A percentile compares a stretch with the other conserved stretches of the same genome.
Evolutionary conservation across 1,284 basidiomycete genomes (phyloP).

Genomic region (Boletus austroedulis): DNA sequence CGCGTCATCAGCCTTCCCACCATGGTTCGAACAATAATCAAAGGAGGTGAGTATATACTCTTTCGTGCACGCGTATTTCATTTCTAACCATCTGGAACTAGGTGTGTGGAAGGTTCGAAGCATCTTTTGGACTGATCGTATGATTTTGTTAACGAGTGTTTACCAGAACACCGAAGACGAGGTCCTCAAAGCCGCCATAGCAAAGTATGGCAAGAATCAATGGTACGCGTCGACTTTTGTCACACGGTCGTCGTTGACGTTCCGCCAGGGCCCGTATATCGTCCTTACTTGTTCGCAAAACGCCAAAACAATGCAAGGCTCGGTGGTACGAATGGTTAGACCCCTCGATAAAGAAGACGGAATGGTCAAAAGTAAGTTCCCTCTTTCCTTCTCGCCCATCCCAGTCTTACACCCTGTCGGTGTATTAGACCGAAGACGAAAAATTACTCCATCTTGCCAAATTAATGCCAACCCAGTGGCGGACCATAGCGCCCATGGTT

Average conservation of each 20-base stretch:
- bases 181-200: constrained; percentile 95
- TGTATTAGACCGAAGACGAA: constrained; percentile 85
- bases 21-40: constrained; percentile 91
- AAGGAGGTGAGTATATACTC: constrained; percentile 64
- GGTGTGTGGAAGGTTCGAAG: constrained; percentile 68
- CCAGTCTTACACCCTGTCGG: constrained; percentile 1
- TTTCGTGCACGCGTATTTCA: neutral
- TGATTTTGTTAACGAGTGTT: constrained; percentile 10
- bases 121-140: constrained; percentile 11
- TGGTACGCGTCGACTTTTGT: constrained; percentile 50
- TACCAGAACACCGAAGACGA: constrained; percentile 91
- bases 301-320: constrained; percentile 99
- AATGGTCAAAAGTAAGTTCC: constrained; percentile 86
- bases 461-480: constrained; percentile 99
- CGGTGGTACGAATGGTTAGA: constrained; percentile 99
- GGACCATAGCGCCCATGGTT: constrained; percentile 98
- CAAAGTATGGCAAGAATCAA: constrained; percentile 97
- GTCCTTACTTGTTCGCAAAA: constrained; percentile 96
- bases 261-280: constrained; percentile 90
- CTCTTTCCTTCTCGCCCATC: neutral
- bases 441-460: constrained; percentile 98
- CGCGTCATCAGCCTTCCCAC: neutral
- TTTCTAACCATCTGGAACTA: constrained; percentile 24
- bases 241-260: neutral
- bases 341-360: constrained; percentile 99